Evolutionary conservation across 495 filamentous ascomycete species (phyloP).

Genomic region (Jackrogersella multiformis): DNA sequence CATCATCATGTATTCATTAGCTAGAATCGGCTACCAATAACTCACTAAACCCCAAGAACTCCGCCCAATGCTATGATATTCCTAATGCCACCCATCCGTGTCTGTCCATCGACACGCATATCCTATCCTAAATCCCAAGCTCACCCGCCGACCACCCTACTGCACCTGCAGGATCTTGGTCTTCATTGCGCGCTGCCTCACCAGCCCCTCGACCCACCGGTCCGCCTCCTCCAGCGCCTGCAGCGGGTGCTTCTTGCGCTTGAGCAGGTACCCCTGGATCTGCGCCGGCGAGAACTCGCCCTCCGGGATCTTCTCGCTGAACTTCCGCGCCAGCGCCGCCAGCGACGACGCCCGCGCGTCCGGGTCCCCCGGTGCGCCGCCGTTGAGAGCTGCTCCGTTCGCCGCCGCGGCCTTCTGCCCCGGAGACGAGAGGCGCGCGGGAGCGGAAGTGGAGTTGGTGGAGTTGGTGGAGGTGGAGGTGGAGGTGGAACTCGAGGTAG

Average conservation of each 20-base stretch:
- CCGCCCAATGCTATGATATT: not conserved
- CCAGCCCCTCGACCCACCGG: conserved; percentile 62
- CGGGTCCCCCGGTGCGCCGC: conserved; percentile 15
- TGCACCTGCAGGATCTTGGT: conserved; percentile 52
- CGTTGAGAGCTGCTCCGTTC: not conserved
- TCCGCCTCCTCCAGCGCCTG: conserved; percentile 65
- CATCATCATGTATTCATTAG: not conserved
- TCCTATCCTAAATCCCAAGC: not conserved
- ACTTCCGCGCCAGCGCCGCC: conserved; percentile 51
- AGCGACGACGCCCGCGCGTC: conserved; percentile 48
- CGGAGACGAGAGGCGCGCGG: no score
- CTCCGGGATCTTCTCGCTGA: conserved; percentile 59
- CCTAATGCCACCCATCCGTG: no score
- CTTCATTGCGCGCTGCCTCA: conserved; percentile 55
- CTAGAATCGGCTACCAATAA: not conserved
- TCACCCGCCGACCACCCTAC: conserved; percentile 11
- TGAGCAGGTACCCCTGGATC: conserved; percentile 74
- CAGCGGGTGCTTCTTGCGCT: conserved; percentile 68
- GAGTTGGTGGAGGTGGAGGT: no score
- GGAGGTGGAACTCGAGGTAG: not conserved
- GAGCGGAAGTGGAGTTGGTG: no score
- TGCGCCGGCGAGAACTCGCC: conserved; percentile 71
- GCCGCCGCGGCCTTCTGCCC: no score
- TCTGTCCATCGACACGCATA: no score
- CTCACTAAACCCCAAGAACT: not conserved